phyloP scores from a whole-genome alignment of 2,329 filamentous ascomycete genomes.

The Verticillium tricorpus region DNA sequence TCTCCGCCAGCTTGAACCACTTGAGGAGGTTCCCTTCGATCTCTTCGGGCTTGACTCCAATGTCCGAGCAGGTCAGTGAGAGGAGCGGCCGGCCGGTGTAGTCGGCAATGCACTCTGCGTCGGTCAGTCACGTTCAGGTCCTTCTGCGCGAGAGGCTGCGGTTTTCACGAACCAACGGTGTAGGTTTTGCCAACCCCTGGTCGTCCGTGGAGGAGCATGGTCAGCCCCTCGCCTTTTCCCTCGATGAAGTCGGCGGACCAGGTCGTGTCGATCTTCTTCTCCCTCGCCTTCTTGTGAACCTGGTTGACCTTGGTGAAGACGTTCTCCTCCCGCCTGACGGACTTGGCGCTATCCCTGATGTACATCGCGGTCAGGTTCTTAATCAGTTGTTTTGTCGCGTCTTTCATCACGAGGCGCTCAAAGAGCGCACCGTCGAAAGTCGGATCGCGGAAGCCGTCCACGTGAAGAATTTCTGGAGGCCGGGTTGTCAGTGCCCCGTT shows the following conservation, averaged over 20 bases:
- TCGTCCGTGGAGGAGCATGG: slow-evolving; percentile 6
- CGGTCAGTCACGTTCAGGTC: background rate
- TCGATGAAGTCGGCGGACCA: slow-evolving; percentile 12
- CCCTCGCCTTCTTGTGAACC: background rate
- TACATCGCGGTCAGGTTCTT: slow-evolving; percentile 1
- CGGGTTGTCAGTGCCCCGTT: background rate
- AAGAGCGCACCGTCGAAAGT: background rate
- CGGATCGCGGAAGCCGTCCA: background rate
- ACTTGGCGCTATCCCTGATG: background rate
- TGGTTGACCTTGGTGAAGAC: background rate
- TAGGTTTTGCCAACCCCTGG: slow-evolving; percentile 11
- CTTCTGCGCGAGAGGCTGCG: background rate
- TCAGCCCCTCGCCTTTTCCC: slow-evolving; percentile 8
- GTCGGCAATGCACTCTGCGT: background rate
- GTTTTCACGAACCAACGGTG: slow-evolving; percentile 5
- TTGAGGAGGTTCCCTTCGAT: slow-evolving; percentile 11
- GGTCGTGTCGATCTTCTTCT: background rate
- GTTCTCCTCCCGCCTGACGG: background rate
- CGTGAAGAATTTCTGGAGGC: background rate
- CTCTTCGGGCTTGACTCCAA: slow-evolving; percentile 4
- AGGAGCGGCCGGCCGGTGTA: background rate
- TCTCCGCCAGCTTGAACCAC: slow-evolving; percentile 16
- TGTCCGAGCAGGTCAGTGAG: background rate
- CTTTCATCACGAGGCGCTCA: slow-evolving; percentile 3
- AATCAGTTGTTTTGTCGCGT: slow-evolving; percentile 1